Conservation (phyloP, 2,329 filamentous ascomycete species). For the Aspergillus niger region DNA sequence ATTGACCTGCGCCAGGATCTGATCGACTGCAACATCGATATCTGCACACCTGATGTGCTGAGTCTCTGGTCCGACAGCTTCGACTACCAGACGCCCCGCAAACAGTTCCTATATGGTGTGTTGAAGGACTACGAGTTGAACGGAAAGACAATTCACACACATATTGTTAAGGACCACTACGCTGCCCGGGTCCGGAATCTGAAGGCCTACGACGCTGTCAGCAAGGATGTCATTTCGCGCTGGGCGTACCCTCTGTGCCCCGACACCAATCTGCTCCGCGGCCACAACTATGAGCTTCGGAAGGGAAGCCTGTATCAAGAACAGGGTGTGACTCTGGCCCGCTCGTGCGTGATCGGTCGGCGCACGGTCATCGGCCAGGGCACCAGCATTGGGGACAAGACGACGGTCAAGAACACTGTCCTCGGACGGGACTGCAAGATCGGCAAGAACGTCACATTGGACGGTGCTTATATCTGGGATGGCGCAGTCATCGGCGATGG, state of each 20-base stretch:
- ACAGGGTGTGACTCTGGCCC: slow-evolving; percentile 71
- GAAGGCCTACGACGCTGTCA: slow-evolving; percentile 86
- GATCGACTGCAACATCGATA: slow-evolving; percentile 93
- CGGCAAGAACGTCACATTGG: slow-evolving; percentile 77
- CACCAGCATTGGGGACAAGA: slow-evolving; percentile 73
- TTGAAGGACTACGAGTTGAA: slow-evolving; percentile 97
- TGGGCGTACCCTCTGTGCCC: slow-evolving; percentile 90
- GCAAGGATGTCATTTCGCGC: slow-evolving; percentile 78
- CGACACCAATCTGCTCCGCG: slow-evolving; percentile 79
- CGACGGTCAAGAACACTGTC: slow-evolving; percentile 70
- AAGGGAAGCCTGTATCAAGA: slow-evolving; percentile 76
- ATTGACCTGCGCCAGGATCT: slow-evolving; percentile 84
- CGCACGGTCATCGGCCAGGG: slow-evolving; percentile 74
- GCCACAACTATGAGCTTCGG: slow-evolving; percentile 72
- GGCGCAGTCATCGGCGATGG: slow-evolving; percentile 75
- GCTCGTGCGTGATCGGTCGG: slow-evolving; percentile 69
- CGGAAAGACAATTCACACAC: slow-evolving; percentile 92
- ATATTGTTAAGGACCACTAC: slow-evolving; percentile 81
- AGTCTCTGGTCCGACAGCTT: slow-evolving; percentile 97
- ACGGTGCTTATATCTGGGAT: slow-evolving; percentile 86
- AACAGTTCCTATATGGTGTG: slow-evolving; percentile 87
- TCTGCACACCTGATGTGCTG: slow-evolving; percentile 93
- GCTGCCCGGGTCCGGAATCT: slow-evolving; percentile 83
- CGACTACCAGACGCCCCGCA: slow-evolving; percentile 87
- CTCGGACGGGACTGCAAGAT: slow-evolving; percentile 85